These are phyloP conservation scores for Pisolithus thermaeus DNA, from an alignment of 1,284 basidiomycete genomes.

Conservation along the genomic window DNA sequence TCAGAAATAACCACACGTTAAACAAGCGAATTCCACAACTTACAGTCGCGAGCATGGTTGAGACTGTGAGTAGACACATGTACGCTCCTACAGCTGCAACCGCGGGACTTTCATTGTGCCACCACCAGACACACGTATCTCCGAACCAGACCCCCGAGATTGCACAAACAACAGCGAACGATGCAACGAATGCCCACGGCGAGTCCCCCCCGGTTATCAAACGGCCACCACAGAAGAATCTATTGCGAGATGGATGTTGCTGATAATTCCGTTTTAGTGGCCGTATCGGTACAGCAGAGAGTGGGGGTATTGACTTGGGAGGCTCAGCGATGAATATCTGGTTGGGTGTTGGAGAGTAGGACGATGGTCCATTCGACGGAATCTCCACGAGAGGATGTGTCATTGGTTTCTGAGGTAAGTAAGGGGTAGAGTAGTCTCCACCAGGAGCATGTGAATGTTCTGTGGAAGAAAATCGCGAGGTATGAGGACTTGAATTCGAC, in stretches of 20 bases:
- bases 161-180: conserved; percentile 55
- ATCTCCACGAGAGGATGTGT: conserved; percentile 23
- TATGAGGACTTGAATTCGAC: conserved; percentile 16
- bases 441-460: conserved; percentile 9
- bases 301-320: conserved; percentile 30
- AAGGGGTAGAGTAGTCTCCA: conserved; percentile 7
- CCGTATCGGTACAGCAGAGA: conserved; percentile 45
- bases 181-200: conserved; percentile 69
- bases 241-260: conserved; percentile 63
- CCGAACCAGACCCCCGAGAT: conserved; percentile 78
- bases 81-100: conserved; percentile 74
- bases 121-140: conserved; percentile 84
- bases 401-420: conserved; percentile 10
- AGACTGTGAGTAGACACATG: conserved; percentile 68
- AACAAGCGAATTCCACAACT: conserved; percentile 21
- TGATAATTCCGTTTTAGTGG: conserved; percentile 49
- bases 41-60: conserved; percentile 73
- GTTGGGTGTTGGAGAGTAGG: conserved; percentile 27
- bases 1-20: not conserved
- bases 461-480: conserved; percentile 10
- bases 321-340: conserved; percentile 23
- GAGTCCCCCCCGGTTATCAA: conserved; percentile 82
- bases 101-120: conserved; percentile 70
- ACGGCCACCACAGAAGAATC: conserved; percentile 68
- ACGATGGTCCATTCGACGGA: conserved; percentile 17